Conservation (phyloP, 2,329 filamentous ascomycete species). For the Fusarium duplospermum region DNA sequence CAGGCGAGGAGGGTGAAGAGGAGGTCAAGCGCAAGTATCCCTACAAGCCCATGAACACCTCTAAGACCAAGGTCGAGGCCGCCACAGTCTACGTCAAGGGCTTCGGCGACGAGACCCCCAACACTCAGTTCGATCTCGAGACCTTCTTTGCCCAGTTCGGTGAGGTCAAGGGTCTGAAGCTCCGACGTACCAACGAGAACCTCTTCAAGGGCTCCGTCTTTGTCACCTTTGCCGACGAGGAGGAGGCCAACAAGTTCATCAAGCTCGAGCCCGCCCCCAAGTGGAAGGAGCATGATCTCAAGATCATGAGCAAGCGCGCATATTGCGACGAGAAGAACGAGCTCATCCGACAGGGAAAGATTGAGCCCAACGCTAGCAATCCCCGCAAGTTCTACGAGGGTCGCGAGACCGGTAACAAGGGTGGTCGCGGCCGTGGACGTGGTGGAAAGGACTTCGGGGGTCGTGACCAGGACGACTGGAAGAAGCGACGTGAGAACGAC, state of each 20-base stretch:
- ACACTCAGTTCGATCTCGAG: slow-evolving; percentile 94
- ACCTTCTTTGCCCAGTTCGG: slow-evolving; percentile 88
- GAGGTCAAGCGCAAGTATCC: slow-evolving; percentile 81
- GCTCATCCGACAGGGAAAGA: slow-evolving; percentile 77
- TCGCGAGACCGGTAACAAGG: slow-evolving; percentile 51
- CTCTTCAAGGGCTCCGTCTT: slow-evolving; percentile 97
- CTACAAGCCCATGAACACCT: slow-evolving; percentile 67
- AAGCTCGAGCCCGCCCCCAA: slow-evolving; percentile 82
- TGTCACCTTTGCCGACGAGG: slow-evolving; percentile 87
- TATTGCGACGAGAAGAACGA: slow-evolving; percentile 85
- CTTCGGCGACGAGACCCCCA: slow-evolving; percentile 85
- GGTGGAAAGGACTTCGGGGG: slow-evolving; percentile 53
- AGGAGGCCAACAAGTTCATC: slow-evolving; percentile 83
- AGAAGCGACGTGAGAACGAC: slow-evolving; percentile 71
- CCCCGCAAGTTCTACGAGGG: slow-evolving; percentile 64
- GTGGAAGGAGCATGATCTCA: slow-evolving; percentile 83
- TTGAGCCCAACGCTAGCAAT: slow-evolving; percentile 66
- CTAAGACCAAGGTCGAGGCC: slow-evolving; percentile 74
- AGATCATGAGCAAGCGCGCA: slow-evolving; percentile 87
- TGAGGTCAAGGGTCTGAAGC: slow-evolving; percentile 82
- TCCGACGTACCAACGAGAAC: slow-evolving; percentile 79
- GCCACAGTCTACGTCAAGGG: slow-evolving; percentile 93
- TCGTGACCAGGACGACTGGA: slow-evolving; percentile 69
- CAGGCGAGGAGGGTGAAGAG: slow-evolving; percentile 79
- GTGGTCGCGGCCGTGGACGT: slow-evolving; percentile 53